Evolutionary conservation across 805 yeast genomes (phyloP), one percentile per base, ranked within the genome.

Genomic region (Saturnispora besseyi): DNA sequence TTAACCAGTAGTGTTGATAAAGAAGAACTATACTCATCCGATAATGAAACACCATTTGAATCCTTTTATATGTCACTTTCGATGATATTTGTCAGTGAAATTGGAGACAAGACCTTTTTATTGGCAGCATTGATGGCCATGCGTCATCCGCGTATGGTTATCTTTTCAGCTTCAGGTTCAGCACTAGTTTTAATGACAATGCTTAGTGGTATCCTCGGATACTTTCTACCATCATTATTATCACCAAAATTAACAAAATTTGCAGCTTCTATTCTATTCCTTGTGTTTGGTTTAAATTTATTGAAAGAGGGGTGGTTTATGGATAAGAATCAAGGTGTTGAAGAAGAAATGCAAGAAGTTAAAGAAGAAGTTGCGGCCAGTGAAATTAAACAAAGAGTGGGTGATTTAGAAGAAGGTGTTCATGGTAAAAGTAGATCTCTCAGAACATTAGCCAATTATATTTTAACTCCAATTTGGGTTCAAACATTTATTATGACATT

Each of bases 91-190:
- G 86, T 89, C n/a, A 86, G 96, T 29, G 99, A 93, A 67, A 84
- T 93, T 53, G 99, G 99, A 52, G 99, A 93, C 66, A 93, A 93
- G 70, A 93, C 99, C 0, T 93, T 93, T 63, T 75, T 93, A 56
- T 88, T 93, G 59, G 97, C 99, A 34, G 98, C 97, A 2, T 74
- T 93, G 56, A 90, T 93, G 96, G 96, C 98, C 31, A 93, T 93
- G 98, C 86, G 87, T 63, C 83, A 89, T 67, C 79, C 90, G 18
- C 77, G 95, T 60, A 59, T 77, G 61, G 74, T 87, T 43, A 98
- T 93, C n/a, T 91, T 93, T 64, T 73, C 87, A 9, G 82, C 96
- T 12, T 91, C 96, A 3, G 87, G 88, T 56, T 64, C 84, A 12
- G 88, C 98, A 1, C 75, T 93, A 59, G 87, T 80, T 3, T 65